Evolutionary conservation across 208 protist species (phyloP).

Genomic region (Jaenimonas drosophilae): DNA sequence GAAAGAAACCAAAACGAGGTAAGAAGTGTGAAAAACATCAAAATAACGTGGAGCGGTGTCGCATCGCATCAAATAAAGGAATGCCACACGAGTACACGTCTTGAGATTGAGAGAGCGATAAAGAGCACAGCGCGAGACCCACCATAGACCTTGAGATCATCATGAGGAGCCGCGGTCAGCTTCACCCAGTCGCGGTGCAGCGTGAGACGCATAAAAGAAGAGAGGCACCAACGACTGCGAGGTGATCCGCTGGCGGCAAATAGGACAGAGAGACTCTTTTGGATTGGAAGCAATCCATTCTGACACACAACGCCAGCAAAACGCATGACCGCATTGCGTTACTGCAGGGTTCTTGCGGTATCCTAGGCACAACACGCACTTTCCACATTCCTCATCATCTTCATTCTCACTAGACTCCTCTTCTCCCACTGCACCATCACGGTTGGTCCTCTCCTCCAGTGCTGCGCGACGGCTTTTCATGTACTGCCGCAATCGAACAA

Average conservation of each 20-base stretch:
- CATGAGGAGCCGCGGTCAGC: background rate
- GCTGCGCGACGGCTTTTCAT: conserved; percentile 5
- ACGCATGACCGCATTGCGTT: conserved; percentile 78
- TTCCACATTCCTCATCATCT: conserved; percentile 45
- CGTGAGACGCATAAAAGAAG: conserved; percentile 70
- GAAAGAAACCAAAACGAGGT: too few relatives aligned
- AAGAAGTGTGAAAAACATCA: too few relatives aligned
- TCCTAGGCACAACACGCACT: conserved; percentile 83
- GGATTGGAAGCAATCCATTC: conserved; percentile 81
- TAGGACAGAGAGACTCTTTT: conserved; percentile 67
- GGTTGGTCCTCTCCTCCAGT: conserved; percentile 3
- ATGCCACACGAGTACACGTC: too few relatives aligned
- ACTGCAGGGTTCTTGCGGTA: conserved; percentile 64
- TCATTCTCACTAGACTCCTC: conserved; percentile 21
- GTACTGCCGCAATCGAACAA: conserved; percentile 70
- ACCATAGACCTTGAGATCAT: too few relatives aligned
- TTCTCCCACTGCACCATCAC: conserved; percentile 4
- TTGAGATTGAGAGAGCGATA: too few relatives aligned
- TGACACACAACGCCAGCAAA: conserved; percentile 82
- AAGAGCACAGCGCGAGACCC: too few relatives aligned
- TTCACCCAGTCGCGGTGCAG: conserved; percentile 23
- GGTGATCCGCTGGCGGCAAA: conserved; percentile 79
- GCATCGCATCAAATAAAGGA: too few relatives aligned
- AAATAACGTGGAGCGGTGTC: too few relatives aligned
- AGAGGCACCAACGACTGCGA: conserved; percentile 66